Evolutionary conservation across 2,329 filamentous ascomycete species (phyloP).

Genomic region (Epichloe brachyelytri): DNA sequence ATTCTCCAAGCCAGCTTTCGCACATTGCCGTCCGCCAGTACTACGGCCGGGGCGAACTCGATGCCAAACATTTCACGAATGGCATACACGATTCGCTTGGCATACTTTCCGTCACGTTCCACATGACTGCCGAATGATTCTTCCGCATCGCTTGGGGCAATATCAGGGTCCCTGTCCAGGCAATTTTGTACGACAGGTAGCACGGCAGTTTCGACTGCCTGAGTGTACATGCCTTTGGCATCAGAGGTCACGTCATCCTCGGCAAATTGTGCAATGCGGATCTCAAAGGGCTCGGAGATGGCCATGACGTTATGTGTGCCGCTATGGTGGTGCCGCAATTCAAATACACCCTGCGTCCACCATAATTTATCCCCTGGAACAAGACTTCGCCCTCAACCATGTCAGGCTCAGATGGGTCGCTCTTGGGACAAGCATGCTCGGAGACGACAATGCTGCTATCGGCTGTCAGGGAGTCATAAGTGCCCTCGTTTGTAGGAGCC

Average conservation of each 20-base stretch:
- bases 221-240: conserved; percentile 47
- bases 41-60: conserved; percentile 86
- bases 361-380: conserved; percentile 90
- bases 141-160: conserved; percentile 67
- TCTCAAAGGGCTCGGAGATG: conserved; percentile 85
- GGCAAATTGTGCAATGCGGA: conserved; percentile 70
- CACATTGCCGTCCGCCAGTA: conserved; percentile 82
- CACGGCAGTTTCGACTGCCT: conserved; percentile 62
- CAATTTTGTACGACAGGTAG: conserved; percentile 82
- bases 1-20: conserved; percentile 87
- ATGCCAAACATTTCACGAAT: conserved; percentile 96
- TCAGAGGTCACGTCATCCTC: conserved; percentile 55
- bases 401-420: conserved; percentile 40
- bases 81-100: conserved; percentile 81
- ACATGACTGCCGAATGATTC: conserved; percentile 78
- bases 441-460: conserved; percentile 65
- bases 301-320: conserved; percentile 89
- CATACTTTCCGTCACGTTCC: conserved; percentile 78
- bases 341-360: conserved; percentile 94
- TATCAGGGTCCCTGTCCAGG: conserved; percentile 80
- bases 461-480: conserved; percentile 61
- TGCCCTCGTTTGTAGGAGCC: conserved; percentile 65
- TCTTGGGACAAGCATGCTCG: conserved; percentile 45
- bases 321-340: conserved; percentile 93
- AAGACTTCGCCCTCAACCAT: conserved; percentile 68